Conservation (phyloP, 768 basidiomycete genomes). For the Phaeotremella skinneri region DNA sequence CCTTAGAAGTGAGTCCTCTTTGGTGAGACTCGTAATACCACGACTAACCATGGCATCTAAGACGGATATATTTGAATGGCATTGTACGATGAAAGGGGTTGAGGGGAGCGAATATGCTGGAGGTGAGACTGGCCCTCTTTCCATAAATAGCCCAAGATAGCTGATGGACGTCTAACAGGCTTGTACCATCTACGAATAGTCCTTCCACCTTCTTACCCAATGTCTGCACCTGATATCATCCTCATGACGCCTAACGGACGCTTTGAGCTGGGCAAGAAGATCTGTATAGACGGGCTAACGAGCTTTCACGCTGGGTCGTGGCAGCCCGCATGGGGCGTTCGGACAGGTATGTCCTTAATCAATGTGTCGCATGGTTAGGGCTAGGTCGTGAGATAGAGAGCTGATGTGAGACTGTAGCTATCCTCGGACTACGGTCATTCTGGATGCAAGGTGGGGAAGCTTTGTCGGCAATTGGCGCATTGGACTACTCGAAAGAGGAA, state of each 20-base stretch:
- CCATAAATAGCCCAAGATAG: neutral
- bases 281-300: slow-evolving; percentile 51
- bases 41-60: slow-evolving; percentile 14
- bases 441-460: slow-evolving; percentile 50
- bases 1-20: slow-evolving; percentile 65
- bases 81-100: slow-evolving; percentile 91
- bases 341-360: slow-evolving; percentile 60
- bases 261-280: slow-evolving; percentile 89
- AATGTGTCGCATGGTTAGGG: too few species aligned
- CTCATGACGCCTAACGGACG: slow-evolving; percentile 95
- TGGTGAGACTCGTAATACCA: neutral
- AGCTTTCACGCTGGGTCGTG: slow-evolving; percentile 85
- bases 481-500: slow-evolving; percentile 48
- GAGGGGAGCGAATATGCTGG: slow-evolving; percentile 86
- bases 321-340: slow-evolving; percentile 98
- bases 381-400: neutral
- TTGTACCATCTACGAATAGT: slow-evolving; percentile 93
- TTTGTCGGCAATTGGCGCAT: slow-evolving; percentile 44
- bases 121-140: slow-evolving; percentile 53
- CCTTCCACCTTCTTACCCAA: slow-evolving; percentile 90
- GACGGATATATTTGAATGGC: slow-evolving; percentile 69
- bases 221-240: slow-evolving; percentile 92
- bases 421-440: slow-evolving; percentile 52
- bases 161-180: slow-evolving; percentile 25
- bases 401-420: slow-evolving; percentile 26